These are phyloP conservation scores for Salvia sclarea DNA, from an alignment of 305 asterid genomes.

Conservation along the genomic window DNA sequence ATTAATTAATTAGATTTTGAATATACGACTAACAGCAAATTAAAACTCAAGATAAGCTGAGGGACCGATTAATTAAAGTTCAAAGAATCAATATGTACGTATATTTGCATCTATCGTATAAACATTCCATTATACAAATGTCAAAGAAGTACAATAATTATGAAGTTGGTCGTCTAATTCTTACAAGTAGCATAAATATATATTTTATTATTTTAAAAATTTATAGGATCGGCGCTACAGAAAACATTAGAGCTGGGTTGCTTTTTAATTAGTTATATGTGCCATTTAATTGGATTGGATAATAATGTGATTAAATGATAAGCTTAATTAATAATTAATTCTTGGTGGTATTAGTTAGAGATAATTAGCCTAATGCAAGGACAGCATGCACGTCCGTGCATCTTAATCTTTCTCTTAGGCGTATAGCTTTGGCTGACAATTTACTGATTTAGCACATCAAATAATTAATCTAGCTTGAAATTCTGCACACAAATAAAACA, in stretches of 20 bases:
- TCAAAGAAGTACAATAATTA: background rate
- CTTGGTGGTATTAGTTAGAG: background rate
- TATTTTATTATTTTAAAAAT: background rate
- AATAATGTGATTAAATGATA: background rate
- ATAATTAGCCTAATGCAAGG: slow-evolving; percentile 5
- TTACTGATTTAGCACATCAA: background rate
- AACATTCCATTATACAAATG: background rate
- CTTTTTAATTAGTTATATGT: background rate
- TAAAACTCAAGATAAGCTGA: background rate
- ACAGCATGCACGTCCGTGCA: background rate
- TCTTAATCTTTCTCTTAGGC: slow-evolving; percentile 1
- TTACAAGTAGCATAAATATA: background rate
- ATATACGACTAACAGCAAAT: background rate
- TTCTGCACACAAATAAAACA: background rate
- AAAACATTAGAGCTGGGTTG: background rate
- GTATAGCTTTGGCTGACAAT: slow-evolving; percentile 21
- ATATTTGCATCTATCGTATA: background rate
- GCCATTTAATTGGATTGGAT: too few species aligned
- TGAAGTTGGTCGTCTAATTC: background rate
- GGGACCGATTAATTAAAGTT: background rate
- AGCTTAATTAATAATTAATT: background rate
- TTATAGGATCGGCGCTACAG: background rate
- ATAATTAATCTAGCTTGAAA: slow-evolving; percentile 18
- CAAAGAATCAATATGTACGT: background rate
- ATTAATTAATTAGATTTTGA: background rate